Evolutionary conservation across 108 stramenopile genomes (phyloP), one percentile per base, ranked within the genome.

Genomic region (Skeletonema marinoi): DNA sequence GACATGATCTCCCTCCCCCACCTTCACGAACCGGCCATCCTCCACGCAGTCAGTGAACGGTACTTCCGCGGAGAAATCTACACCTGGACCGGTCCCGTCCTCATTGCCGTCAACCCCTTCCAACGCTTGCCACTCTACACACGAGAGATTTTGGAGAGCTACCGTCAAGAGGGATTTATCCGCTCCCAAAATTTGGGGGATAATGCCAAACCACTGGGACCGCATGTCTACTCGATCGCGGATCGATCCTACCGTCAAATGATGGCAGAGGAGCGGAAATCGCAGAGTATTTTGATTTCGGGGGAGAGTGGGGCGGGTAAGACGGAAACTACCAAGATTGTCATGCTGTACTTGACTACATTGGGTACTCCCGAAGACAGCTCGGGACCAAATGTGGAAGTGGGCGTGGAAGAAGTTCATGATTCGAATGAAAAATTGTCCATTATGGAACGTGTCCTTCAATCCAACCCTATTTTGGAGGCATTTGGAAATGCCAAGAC

Each of bases 401-500:
- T 56, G 25, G 68, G 75, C 29, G 77, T 78, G 31, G 69, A 79
- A 31, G 87, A 80, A 29, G 91, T 87, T 32, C 88, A 87, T 41
- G 83, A 78, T 9, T 77, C 80, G 13, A 65, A 46, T 30, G 71
- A 71, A 32, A 75, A 86, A 48, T 62, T 81, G 32, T 83, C 85
- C 64, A 87, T 99, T 66, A 97, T 99, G 96, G 88, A 97, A 68
- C 93, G 97, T 42, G 96, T 96, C 0, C 82, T 99, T 62, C 96
- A 98, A 79, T 89, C 95, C 13, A 99, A 99, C 81, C 99, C 99
- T 36, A 93, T 99, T 38, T 74, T 99, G 66, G 99, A 99, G 85
- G 97, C 98, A 25, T 99, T 99, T 83, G 99, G 99, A n/a, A 99
- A 99, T 79, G 99, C 99, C 80, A 93, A 96, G 69, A 99, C 99